Evolutionary conservation across 495 filamentous ascomycete genomes (phyloP), one percentile per base, ranked within the genome.

Genomic region (Hypoxylon intermedium): DNA sequence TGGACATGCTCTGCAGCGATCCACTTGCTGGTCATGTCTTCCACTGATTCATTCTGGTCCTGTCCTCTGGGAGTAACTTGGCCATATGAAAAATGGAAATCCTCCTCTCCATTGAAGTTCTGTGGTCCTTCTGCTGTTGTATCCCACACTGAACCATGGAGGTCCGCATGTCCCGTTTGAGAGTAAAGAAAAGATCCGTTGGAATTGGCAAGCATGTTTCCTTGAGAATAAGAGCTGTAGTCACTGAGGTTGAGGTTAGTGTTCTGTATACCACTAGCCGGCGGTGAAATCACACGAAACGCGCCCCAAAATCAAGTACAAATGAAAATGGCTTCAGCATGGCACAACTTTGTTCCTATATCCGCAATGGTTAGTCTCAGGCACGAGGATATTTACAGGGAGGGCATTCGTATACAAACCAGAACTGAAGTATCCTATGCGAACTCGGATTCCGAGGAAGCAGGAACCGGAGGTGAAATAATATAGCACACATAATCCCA

Each of bases 101-200:
- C 79, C 71, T 79, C 79, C 33, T 82, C 75, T 72, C 75, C 77
- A 59, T 74, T 74, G 62, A 79, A 80, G 77, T 78, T 79, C 77
- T 82, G 78, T 79, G 77, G 66, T 58, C 77, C 79, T 79, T 80
- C 78, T 68, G 69, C 71, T 74, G 77, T 72, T 67, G 79, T 52
- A 50, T 79, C 79, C 79, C 79, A 81, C 66, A 76, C 72, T 71
- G 77, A 73, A 76, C 79, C 72, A 53, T 63, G 61, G 16, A 77
- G 76, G 75, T 79, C 77, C 67, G 75, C 68, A 74, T 77, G 79
- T 79, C 73, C 77, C 74, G 79, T 79, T 49, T 82, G 79, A 76
- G 75, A 79, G 70, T 72, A 75, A 81, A 75, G 74, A 78, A 79
- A 79, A 78, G 70, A 77, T 75, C 63, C 78, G 58, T 72, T 74